Base-by-base conservation (phyloP, 108 stramenopile species). In the Parietichytrium sp. region DNA sequence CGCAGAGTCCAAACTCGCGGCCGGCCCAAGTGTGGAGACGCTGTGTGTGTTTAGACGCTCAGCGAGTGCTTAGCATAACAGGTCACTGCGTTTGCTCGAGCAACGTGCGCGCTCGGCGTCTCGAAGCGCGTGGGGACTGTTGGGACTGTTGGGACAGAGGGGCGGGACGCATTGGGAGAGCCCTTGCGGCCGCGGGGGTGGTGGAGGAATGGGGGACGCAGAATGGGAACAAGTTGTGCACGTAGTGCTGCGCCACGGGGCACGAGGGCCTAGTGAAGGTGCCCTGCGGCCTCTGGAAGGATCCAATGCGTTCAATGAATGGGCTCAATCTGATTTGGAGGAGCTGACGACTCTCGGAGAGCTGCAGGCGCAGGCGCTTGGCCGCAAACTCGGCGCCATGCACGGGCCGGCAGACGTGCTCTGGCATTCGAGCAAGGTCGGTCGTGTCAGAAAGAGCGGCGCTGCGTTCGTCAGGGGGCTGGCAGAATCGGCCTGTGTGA, bases 351-450 rank as follows among this genome's bases (percentile, higher is more conserved):
- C 61, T 6, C 61, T 45, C 33, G 61, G 61, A 16, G 15, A 45
- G 8, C 38, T 6, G 16, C 61, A 72, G 61, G 36, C 38, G 38
- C 38, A 6, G 1, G 33, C 61, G 10, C 3, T 72, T 15, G 61
- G 61, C 61, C 23, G 6, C 38, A 45, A 15, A 33, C 45, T 72
- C 20, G 61, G 61, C 33, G 20, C 10, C 10, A 42, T 42, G 61
- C 29, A 45, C 42, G n/a, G 27, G 2, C 52, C 52, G 12, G 18
- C 52, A 7, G 27, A 29, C 52, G 3, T 72, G 10, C 36, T 42
- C 16, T 72, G 61, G 61, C 61, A 72, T 42, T 72, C 61, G 33
- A 72, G 61, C 20, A 33, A 33, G 6, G 45, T 72, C 20, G 61
- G 45, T 25, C 33, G 61, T 6, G 45, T 42, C 2, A 27, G 36